phyloP scores from a whole-genome alignment of 371 early-diverging fungal species.

The Apophysomyces trapeziformis region DNA sequence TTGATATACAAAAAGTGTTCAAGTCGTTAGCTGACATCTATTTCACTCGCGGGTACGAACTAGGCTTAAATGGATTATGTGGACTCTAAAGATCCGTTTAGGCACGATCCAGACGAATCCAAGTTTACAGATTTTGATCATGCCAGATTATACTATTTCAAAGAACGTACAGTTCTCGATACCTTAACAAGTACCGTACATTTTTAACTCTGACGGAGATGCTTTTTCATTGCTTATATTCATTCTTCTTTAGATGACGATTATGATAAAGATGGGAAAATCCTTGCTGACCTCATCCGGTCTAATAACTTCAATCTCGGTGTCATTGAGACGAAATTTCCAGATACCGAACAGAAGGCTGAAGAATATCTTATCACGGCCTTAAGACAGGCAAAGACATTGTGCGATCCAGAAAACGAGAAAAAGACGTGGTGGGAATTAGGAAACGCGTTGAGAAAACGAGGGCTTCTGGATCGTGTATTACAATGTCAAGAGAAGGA shows the following conservation, averaged over 20 bases:
- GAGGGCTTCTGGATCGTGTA: slow-evolving; percentile 17
- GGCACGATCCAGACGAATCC: slow-evolving; percentile 20
- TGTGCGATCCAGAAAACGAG: slow-evolving; percentile 25
- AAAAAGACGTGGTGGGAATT: slow-evolving; percentile 43
- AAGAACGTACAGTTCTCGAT: slow-evolving; percentile 32
- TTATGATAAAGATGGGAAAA: slow-evolving; percentile 19
- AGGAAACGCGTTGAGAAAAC: slow-evolving; percentile 30
- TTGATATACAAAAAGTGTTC: slow-evolving; percentile 25
- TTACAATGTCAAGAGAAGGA: slow-evolving; percentile 36
- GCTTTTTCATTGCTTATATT: not conserved
- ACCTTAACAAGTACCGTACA: slow-evolving; percentile 16
- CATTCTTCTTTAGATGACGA: slow-evolving; percentile 13
- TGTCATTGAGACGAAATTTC: slow-evolving; percentile 34
- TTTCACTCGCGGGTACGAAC: slow-evolving; percentile 33
- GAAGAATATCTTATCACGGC: slow-evolving; percentile 25
- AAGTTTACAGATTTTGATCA: slow-evolving; percentile 31
- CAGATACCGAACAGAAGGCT: slow-evolving; percentile 11
- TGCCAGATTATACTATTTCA: slow-evolving; percentile 32
- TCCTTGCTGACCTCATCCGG: slow-evolving; percentile 19
- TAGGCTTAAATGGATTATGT: not conserved
- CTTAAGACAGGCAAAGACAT: slow-evolving; percentile 18
- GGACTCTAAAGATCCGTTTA: not conserved
- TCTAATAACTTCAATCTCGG: slow-evolving; percentile 47
- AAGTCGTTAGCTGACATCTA: slow-evolving; percentile 36
- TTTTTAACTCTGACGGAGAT: too few species aligned